Evolutionary conservation across 2,329 filamentous ascomycete species (phyloP).

Genomic region (Fusarium xylarioides): DNA sequence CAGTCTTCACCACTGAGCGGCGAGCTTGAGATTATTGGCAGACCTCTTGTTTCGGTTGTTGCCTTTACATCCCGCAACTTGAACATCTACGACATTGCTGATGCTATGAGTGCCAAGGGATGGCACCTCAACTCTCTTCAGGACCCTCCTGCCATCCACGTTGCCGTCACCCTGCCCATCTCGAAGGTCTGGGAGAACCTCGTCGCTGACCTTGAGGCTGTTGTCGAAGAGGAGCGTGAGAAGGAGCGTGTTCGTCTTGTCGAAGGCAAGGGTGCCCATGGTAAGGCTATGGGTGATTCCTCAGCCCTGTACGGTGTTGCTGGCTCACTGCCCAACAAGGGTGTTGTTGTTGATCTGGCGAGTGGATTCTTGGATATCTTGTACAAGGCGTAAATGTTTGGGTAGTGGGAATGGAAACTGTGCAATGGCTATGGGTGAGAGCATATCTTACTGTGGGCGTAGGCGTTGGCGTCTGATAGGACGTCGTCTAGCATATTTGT

Average conservation of each 20-base stretch:
- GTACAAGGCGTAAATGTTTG: slow-evolving; percentile 76
- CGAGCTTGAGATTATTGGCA: slow-evolving; percentile 83
- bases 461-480: slow-evolving; percentile 24
- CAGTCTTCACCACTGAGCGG: slow-evolving; percentile 73
- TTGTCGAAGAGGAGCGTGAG: slow-evolving; percentile 78
- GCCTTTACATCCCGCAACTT: slow-evolving; percentile 86
- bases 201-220: slow-evolving; percentile 74
- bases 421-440: neutral
- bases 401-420: neutral
- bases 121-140: slow-evolving; percentile 98
- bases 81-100: slow-evolving; percentile 93
- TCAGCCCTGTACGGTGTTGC: slow-evolving; percentile 95
- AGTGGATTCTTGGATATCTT: slow-evolving; percentile 91
- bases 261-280: slow-evolving; percentile 72
- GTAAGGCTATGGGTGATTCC: slow-evolving; percentile 78
- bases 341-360: slow-evolving; percentile 88
- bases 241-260: slow-evolving; percentile 78
- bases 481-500: slow-evolving; percentile 3
- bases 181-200: slow-evolving; percentile 83
- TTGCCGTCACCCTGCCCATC: slow-evolving; percentile 91
- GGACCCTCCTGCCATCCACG: slow-evolving; percentile 88
- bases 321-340: slow-evolving; percentile 94
- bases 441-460: slow-evolving; percentile 8
- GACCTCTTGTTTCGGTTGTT: slow-evolving; percentile 88
- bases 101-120: slow-evolving; percentile 82